Evolutionary conservation across 208 protist genomes (phyloP).

Genomic region (Sergeia podlipaevii): DNA sequence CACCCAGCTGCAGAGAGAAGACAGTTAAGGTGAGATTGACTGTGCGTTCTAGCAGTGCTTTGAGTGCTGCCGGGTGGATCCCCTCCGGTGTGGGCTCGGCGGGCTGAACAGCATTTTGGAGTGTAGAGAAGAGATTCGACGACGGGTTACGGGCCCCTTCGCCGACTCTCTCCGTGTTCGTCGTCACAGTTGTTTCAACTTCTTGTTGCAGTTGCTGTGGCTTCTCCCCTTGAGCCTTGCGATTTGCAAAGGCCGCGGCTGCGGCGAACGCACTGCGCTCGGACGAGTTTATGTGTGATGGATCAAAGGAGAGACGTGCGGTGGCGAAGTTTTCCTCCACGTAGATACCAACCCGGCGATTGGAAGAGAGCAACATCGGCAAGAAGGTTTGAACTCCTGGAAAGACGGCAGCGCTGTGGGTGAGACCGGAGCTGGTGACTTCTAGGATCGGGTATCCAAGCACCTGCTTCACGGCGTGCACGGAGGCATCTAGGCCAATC

Average conservation of each 20-base stretch:
- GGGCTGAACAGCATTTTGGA: no score
- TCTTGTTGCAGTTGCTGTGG: not conserved
- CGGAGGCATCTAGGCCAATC: conserved; percentile 51
- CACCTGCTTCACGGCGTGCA: conserved; percentile 17
- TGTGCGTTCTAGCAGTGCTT: conserved; percentile 22
- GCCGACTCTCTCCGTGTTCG: not conserved
- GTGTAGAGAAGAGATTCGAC: no score
- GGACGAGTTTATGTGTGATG: conserved; percentile 9
- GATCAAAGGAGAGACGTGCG: conserved; percentile 32
- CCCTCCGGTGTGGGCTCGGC: not conserved
- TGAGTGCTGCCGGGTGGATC: not conserved
- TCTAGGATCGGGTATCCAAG: conserved; percentile 75
- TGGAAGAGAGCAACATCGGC: conserved; percentile 30
- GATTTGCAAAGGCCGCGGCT: not conserved
- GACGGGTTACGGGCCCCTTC: no score
- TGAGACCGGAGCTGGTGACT: conserved; percentile 78
- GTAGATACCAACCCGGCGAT: conserved; percentile 50
- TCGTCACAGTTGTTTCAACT: not conserved
- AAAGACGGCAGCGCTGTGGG: conserved; percentile 64
- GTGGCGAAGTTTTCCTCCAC: conserved; percentile 71
- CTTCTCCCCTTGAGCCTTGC: not conserved
- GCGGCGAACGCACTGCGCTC: not conserved
- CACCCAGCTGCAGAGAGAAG: conserved; percentile 37
- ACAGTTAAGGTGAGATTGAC: conserved; percentile 65
- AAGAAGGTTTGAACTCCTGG: conserved; percentile 32